Base-by-base conservation (phyloP, 306 rosid genomes). In the Quercus aquifolioides region DNA sequence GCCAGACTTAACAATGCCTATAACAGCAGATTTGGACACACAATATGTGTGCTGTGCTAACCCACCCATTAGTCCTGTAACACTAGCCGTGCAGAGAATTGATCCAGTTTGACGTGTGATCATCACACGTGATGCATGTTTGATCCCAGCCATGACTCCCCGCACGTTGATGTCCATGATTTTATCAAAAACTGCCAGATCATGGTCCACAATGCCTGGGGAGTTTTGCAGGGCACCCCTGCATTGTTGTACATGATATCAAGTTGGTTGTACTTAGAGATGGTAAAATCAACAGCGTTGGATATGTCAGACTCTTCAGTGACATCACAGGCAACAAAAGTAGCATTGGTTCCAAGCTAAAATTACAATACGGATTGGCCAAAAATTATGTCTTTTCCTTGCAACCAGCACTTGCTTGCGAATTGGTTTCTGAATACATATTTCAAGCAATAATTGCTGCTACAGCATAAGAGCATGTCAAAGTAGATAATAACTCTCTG, bases 211-310 rank as follows among this genome's bases (percentile, higher is more conserved):
- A 31, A 95, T 87, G 88, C 91, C 90, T 43, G 87, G 89, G 97
- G 89, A 67, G 94, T 88, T 51, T 71, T 73, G 85, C 98, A 95
- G 76, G 98, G 81, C 28, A 90, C 82, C 14, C 99, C 99, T 3
- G 98, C 98, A 81, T 95, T 95, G 73, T 82, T 83, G 87, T 89
- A 85, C 98, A 92, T 92, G 73, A 91, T 89, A 78, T 95, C 99
- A 68, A 95, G 97, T 21, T 80, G 86, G 75, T 80, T 83, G 85
- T 90, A 78, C 71, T 86, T 67, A 33, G 91, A 81, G 71, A 89
- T 56, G 19, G 94, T 84, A 41, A 87, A 95, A 86, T 95, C 97
- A n/a, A 91, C 89, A 3, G 96, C 99, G 5, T 55, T 78, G 11
- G 99, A 86, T 74, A 95, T 73, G 76, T 92, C 91, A 6, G 94